phyloP scores from a whole-genome alignment of 805 yeast genomes.

The Yarrowia bubula region DNA sequence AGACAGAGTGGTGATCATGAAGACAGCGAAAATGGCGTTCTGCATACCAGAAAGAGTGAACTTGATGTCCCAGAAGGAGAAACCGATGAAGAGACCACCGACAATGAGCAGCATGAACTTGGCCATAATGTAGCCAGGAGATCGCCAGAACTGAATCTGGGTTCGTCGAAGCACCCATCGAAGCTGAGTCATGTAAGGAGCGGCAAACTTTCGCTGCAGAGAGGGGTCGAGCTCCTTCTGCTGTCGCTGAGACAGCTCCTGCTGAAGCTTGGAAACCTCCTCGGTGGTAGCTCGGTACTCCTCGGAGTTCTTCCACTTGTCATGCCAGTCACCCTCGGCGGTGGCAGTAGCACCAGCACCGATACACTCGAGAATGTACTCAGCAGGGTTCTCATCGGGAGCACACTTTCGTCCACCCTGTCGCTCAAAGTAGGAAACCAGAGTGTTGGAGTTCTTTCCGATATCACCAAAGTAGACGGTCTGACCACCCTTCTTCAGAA shows the following conservation, averaged over 20 bases:
- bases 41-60: constrained; percentile 53
- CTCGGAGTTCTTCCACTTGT: constrained; percentile 55
- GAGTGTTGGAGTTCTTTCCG: constrained; percentile 58
- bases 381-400: constrained; percentile 67
- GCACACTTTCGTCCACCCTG: constrained; percentile 70
- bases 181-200: constrained; percentile 50
- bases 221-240: constrained; percentile 34
- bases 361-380: constrained; percentile 67
- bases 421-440: constrained; percentile 66
- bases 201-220: constrained; percentile 43
- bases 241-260: constrained; percentile 35
- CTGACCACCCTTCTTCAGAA: constrained; percentile 71
- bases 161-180: constrained; percentile 46
- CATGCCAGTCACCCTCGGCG: constrained; percentile 58
- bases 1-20: constrained; percentile 56
- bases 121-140: constrained; percentile 60
- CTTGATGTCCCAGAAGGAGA: constrained; percentile 62
- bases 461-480: constrained; percentile 83
- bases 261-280: constrained; percentile 41
- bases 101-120: constrained; percentile 52
- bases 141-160: constrained; percentile 52
- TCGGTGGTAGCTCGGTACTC: constrained; percentile 41
- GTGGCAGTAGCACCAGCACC: constrained; percentile 79
- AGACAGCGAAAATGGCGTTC: constrained; percentile 58
- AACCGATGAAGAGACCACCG: constrained; percentile 67